Conservation (phyloP, 2,329 filamentous ascomycete species). For the Elsinoe australis region DNA sequence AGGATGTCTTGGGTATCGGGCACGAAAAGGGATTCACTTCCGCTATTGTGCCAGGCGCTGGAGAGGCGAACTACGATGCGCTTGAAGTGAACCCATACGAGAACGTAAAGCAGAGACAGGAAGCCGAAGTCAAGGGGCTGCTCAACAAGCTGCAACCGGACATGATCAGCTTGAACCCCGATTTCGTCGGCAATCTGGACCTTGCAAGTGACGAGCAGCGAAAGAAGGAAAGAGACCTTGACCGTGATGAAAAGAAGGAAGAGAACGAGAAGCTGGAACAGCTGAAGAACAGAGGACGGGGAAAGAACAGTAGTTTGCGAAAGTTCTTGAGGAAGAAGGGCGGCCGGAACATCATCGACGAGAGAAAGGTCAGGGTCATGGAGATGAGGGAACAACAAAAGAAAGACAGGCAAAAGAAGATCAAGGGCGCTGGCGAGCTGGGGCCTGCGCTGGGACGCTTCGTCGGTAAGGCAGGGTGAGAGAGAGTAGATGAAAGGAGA, state of each 20-base stretch:
- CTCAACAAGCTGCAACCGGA: conserved; percentile 93
- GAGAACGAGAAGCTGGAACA: conserved; percentile 51
- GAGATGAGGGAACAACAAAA: conserved; percentile 64
- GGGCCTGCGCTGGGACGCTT: conserved; percentile 84
- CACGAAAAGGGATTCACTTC: conserved; percentile 84
- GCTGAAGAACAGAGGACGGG: conserved; percentile 69
- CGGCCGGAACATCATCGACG: conserved; percentile 89
- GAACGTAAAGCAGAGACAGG: conserved; percentile 83
- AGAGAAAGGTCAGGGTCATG: conserved; percentile 80
- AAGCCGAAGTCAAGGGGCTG: conserved; percentile 79
- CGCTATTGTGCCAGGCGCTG: conserved; percentile 86
- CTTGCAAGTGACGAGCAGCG: conserved; percentile 70
- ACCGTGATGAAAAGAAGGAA: conserved; percentile 47
- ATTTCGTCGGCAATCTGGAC: conserved; percentile 84
- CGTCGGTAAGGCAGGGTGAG: conserved; percentile 54
- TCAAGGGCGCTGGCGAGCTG: conserved; percentile 65
- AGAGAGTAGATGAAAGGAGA: background rate
- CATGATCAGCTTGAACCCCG: conserved; percentile 92
- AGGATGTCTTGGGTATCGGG: conserved; percentile 80
- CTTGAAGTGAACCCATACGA: conserved; percentile 94
- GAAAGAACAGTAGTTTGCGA: conserved; percentile 80
- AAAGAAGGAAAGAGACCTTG: conserved; percentile 69
- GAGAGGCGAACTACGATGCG: conserved; percentile 92
- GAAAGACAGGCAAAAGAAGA: conserved; percentile 58
- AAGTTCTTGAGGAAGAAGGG: conserved; percentile 89